A percentile compares a stretch with the other conserved stretches of the same genome.
These are phyloP conservation scores for Boletus rubescentipes DNA, from an alignment of 768 basidiomycete genomes.

Conservation along the genomic window DNA sequence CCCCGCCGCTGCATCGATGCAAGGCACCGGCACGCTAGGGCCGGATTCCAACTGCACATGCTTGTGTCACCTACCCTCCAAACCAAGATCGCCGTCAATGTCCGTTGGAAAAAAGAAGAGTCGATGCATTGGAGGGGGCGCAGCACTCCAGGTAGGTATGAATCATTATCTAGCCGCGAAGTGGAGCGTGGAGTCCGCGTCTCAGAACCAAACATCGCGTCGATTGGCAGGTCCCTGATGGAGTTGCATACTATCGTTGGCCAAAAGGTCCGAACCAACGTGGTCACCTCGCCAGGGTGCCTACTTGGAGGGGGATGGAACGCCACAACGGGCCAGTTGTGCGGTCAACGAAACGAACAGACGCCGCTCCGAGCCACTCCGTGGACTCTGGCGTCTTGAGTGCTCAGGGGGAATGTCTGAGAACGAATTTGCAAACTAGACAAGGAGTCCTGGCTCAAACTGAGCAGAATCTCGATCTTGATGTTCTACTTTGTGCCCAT, in stretches of 20 bases:
- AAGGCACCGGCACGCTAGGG: too few relatives aligned
- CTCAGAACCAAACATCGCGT: not conserved
- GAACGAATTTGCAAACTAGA: not conserved
- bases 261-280: not conserved
- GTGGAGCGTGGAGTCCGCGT: slow-evolving; percentile 1
- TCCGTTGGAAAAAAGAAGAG: too few relatives aligned
- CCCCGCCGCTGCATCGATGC: too few relatives aligned
- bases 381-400: not conserved
- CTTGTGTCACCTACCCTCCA: too few relatives aligned
- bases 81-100: too few relatives aligned
- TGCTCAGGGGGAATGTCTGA: too few relatives aligned
- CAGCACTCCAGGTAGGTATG: not conserved
- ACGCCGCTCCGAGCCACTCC: not conserved
- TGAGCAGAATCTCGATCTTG: not conserved
- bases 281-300: not conserved
- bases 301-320: not conserved
- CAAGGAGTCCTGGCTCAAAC: not conserved
- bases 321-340: not conserved
- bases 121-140: not conserved
- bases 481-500: not conserved
- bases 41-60: too few relatives aligned
- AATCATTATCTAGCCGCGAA: not conserved
- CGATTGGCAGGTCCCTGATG: not conserved
- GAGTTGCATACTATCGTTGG: not conserved
- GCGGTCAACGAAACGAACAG: not conserved